Base-by-base conservation (phyloP, 179 eudicot species). In the Drosera spatulata region DNA sequence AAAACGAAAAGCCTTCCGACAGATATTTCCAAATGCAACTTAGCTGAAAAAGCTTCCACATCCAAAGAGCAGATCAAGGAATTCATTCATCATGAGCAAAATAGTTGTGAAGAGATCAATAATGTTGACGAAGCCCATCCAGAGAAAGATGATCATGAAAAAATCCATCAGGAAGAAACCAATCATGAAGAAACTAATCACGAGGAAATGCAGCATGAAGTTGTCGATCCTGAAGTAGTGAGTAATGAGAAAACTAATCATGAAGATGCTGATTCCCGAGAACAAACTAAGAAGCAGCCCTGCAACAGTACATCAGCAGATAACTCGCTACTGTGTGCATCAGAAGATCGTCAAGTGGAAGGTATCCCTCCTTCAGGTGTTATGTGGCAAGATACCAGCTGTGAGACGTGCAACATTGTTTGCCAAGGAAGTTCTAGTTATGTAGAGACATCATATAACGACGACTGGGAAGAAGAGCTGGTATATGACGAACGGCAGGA, bases 381-480 rank as follows among this genome's bases (percentile, higher is more conserved):
- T 59, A 10, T 44, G 44, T 33, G 53, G 60, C 51, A 60, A 56
- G 64, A 49, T 6, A 63, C 39, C 3, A 53, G 56, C 50, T 41
- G 33, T 38, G 65, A 58, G 7, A 53, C 43, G 59, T 50, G 13
- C 48, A 68, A 58, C 54, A 0, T 53, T 7, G 43, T 55, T 10
- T 64, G 39, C 1, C 66, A 48, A 58, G 54, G 55, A 10, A 68
- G 41, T 6, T 52, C 6, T 1, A n/a, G 38, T 4, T 48, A 39
- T 7, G n/a, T n/a, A 15, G 11, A 38, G 3, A 38, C 55, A 43
- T 56, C 59, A n/a, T 63, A 50, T n/a, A 73, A 75, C 12, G 33
- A 1, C 33, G 63, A 66, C 44, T 72, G 49, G 10, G 65, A 71
- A 50, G 70, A 75, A 14, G 70, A 48, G 2, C 14, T 13, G 41